Base-by-base conservation (phyloP, 768 basidiomycete species). In the Lyophyllum atratum region DNA sequence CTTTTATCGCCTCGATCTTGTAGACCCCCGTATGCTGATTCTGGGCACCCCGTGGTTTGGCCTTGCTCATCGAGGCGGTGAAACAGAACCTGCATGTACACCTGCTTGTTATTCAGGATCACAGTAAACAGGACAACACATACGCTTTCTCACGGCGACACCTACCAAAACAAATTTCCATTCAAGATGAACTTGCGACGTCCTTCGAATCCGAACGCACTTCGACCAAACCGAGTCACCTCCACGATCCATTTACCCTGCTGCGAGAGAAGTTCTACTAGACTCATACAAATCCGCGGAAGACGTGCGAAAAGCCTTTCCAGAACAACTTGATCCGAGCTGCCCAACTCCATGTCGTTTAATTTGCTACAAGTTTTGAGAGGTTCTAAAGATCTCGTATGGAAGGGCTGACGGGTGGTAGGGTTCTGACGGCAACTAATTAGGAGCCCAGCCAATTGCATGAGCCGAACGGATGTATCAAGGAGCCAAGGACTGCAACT, bases 1-100 rank as follows among this genome's bases (percentile, higher is more conserved):
- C 86, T 75, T 85, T 86, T 59, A 88, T 78, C 39, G 82, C 76
- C 52, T 88, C 86, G 54, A 80, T 71, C 62, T 84, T 87, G 72
- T 84, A 86, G 33, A 86, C 76, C 43, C 86, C 86, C 19, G 84
- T 79, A 59, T 85, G 82, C 44, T 79, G 75, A 17, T 74, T 72
- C 63, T 80, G 80, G 15, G 72, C 61, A 49, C 75, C 68, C 50
- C 82, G 80, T 53, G 72, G 57, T 68, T 84, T 85, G 7, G 80
- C 74, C 64, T 85, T 85, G 65, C 64, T 72, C 72, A 74, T 76
- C 53, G 60, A 40, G 50, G 49, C 22, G 11, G 33, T 8, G 33
- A 50, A 37, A 1, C 15, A 19, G 24, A 11, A 39, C 28, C 11
- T 31, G n/a, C 39, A 22, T 50, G 33, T n/a, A n/a, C 33, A 3